Evolutionary conservation across 2,329 filamentous ascomycete genomes (phyloP), one percentile per base, ranked within the genome.

Genomic region (Dactylellina haptotyla): DNA sequence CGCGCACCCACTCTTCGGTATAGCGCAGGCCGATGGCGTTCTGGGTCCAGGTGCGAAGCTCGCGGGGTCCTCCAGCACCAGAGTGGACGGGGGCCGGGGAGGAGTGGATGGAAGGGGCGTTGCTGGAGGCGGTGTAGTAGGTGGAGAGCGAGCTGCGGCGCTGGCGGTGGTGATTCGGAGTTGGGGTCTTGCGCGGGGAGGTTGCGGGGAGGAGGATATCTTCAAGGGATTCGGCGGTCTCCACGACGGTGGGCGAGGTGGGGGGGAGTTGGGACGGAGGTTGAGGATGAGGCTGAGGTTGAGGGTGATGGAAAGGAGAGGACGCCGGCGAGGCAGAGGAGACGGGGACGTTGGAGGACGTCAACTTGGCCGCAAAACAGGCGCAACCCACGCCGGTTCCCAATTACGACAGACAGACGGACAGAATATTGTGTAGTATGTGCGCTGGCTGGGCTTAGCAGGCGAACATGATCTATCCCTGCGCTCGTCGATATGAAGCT

Each of bases 1-100:
- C 70, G 25, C 70, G 70, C 18, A 75, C 46, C 70, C 70, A 75
- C 70, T 75, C 70, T 41, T 75, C 70, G n/a, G 70, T 64, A 45
- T 75, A 75, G 41, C 59, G 57, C 25, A 63, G 39, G 14, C 70
- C 70, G 32, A 57, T 56, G 28, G 54, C 54, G 50, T 41, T 67
- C 32, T 75, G 63, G 32, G 64, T 69, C 63, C 70, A 67, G 30
- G 62, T 67, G 58, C 57, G 48, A n/a, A 64, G 46, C 9, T 74
- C 59, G 41, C 70, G 62, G 26, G 34, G 32, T 9, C 39, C 30
- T n/a, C n/a, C n/a, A n/a, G n/a, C n/a, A 32, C 48, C 56, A 10
- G 63, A 41, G 48, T 34, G 18, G 34, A 46, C 46, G 39, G 61
- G 54, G 4, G 61, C 61, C 39, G 70, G 70, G 28, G 70, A 75